Evolutionary conservation across 805 yeast species (phyloP).

Genomic region (Pichia gijzeniarum): DNA sequence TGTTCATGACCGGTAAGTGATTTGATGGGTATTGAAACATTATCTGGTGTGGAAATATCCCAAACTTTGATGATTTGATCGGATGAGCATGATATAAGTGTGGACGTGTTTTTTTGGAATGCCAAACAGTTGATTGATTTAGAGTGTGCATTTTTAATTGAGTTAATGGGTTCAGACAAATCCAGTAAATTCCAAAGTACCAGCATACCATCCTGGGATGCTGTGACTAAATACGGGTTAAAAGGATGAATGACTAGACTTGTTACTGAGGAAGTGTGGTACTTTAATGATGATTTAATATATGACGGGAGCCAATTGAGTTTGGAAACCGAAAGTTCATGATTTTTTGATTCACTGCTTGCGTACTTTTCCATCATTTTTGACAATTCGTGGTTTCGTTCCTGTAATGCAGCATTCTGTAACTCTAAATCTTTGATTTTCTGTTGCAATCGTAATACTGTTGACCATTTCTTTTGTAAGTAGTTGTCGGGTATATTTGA

Average conservation of each 20-base stretch:
- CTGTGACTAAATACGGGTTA: conserved; percentile 59
- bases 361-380: conserved; percentile 4
- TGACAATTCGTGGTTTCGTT: conserved; percentile 25
- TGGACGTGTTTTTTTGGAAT: conserved; percentile 41
- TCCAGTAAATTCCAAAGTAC: conserved; percentile 66
- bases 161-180: conserved; percentile 51
- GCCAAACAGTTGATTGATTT: conserved; percentile 53
- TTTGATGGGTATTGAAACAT: conserved; percentile 35
- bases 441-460: conserved; percentile 74
- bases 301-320: conserved; percentile 59
- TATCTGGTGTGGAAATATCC: conserved; percentile 37
- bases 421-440: conserved; percentile 64
- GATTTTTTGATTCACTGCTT: conserved; percentile 13
- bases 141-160: conserved; percentile 66
- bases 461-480: conserved; percentile 79
- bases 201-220: conserved; percentile 66
- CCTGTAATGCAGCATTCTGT: conserved; percentile 43
- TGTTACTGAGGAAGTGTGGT: conserved; percentile 56
- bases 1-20: conserved; percentile 85
- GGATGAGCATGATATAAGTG: conserved; percentile 43
- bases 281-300: conserved; percentile 38
- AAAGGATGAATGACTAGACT: conserved; percentile 67
- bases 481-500: conserved; percentile 23
- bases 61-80: conserved; percentile 61
- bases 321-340: conserved; percentile 22